A percentile compares a stretch with the other conserved stretches of the same genome.
phyloP scores from a whole-genome alignment of 345 rosid genomes.

The Citrus maxima region DNA sequence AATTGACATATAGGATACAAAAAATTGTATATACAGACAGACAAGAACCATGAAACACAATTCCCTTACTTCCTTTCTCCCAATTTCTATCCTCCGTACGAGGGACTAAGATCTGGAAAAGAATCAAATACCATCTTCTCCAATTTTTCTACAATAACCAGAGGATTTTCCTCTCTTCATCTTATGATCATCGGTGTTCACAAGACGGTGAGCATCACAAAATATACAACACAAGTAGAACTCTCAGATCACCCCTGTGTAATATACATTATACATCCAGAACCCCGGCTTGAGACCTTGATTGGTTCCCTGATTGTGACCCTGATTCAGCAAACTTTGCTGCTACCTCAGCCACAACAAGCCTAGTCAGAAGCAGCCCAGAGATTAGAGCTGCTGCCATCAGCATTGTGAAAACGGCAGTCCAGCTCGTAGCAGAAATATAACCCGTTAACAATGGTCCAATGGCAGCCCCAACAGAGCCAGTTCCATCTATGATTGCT shows the following conservation, averaged over 20 bases:
- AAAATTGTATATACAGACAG: constrained; percentile 11
- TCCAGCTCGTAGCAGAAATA: constrained; percentile 86
- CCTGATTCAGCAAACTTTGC: constrained; percentile 57
- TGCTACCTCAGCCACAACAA: constrained; percentile 73
- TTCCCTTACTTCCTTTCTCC: background rate
- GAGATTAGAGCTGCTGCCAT: constrained; percentile 87
- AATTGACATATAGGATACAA: constrained; percentile 7
- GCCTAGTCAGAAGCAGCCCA: constrained; percentile 72
- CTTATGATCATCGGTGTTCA: background rate
- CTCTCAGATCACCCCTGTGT: background rate
- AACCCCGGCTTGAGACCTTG: constrained; percentile 22
- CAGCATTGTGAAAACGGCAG: constrained; percentile 81
- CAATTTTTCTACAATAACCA: background rate
- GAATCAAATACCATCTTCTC: constrained; percentile 22
- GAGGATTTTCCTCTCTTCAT: constrained; percentile 22
- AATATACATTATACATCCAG: constrained; percentile 19
- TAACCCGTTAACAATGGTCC: constrained; percentile 94
- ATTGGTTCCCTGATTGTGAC: constrained; percentile 16
- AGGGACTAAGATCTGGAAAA: constrained; percentile 8
- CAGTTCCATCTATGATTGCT: constrained; percentile 95
- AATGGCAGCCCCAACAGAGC: constrained; percentile 93
- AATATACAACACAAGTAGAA: background rate
- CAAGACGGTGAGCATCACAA: constrained; percentile 8
- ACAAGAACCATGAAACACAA: background rate
- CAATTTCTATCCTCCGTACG: background rate